These are phyloP conservation scores for Suillus subluteus DNA, from an alignment of 768 basidiomycete genomes.

Conservation along the genomic window DNA sequence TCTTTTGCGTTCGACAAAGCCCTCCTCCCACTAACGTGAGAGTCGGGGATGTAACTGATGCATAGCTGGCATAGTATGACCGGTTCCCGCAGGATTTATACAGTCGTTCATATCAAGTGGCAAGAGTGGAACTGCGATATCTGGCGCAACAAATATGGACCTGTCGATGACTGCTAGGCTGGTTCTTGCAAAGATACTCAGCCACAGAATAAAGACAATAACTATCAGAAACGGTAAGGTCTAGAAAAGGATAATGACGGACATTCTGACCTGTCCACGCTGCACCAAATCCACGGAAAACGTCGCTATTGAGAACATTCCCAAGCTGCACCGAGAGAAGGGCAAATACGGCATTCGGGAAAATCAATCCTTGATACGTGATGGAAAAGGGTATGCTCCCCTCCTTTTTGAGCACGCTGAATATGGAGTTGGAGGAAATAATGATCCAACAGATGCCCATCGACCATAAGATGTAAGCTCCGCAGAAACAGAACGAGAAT, in stretches of 20 bases:
- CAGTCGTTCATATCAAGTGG: not conserved
- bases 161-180: conserved; percentile 49
- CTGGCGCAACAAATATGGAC: conserved; percentile 52
- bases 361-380: conserved; percentile 58
- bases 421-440: conserved; percentile 46
- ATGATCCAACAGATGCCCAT: conserved; percentile 57
- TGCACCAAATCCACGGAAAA: conserved; percentile 57
- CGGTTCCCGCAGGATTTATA: not conserved
- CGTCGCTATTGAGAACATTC: conserved; percentile 47
- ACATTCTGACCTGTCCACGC: conserved; percentile 48
- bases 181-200: conserved; percentile 42
- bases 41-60: not conserved
- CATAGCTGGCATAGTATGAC: not conserved
- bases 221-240: conserved; percentile 28
- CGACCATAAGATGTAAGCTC: conserved; percentile 54
- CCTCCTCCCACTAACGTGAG: too few species aligned
- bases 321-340: conserved; percentile 54
- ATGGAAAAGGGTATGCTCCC: conserved; percentile 45
- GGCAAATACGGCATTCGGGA: conserved; percentile 58
- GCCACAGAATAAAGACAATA: conserved; percentile 47
- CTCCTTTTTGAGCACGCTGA: conserved; percentile 34
- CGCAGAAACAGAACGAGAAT: conserved; percentile 47
- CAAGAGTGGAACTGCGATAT: conserved; percentile 31
- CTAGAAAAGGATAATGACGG: not conserved
- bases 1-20: too few species aligned